These are phyloP conservation scores for Dendrothele bispora DNA, from an alignment of 768 basidiomycete species.

Conservation along the genomic window DNA sequence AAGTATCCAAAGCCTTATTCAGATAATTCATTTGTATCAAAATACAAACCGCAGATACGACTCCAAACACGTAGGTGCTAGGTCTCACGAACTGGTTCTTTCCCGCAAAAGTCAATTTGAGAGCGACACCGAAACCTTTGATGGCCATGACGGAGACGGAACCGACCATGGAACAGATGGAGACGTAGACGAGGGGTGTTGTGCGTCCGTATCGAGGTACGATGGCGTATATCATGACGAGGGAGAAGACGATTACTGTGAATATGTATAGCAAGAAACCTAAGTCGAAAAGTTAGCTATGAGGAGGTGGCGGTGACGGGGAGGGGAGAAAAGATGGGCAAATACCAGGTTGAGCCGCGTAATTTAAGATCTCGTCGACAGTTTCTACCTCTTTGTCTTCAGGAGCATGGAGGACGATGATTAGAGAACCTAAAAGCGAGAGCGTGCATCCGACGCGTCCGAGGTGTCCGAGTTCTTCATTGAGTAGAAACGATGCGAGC, in stretches of 20 bases:
- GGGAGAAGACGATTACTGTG: slow-evolving; percentile 75
- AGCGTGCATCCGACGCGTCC: slow-evolving; percentile 85
- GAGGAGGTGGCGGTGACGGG: not conserved
- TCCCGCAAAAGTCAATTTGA: slow-evolving; percentile 90
- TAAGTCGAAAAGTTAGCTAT: slow-evolving; percentile 28
- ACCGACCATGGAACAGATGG: slow-evolving; percentile 94
- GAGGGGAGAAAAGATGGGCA: slow-evolving; percentile 2
- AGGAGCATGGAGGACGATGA: slow-evolving; percentile 96
- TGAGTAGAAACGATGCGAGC: slow-evolving; percentile 88
- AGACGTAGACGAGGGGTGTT: slow-evolving; percentile 90
- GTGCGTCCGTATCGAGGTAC: slow-evolving; percentile 84
- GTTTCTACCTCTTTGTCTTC: slow-evolving; percentile 92
- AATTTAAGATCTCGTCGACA: slow-evolving; percentile 89
- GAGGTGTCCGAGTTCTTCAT: slow-evolving; percentile 92
- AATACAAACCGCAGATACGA: slow-evolving; percentile 82
- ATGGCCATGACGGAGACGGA: slow-evolving; percentile 98
- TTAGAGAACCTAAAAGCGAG: slow-evolving; percentile 83
- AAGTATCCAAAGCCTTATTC: slow-evolving; percentile 96
- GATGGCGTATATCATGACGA: slow-evolving; percentile 86
- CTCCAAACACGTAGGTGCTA: slow-evolving; percentile 94
- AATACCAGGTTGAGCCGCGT: slow-evolving; percentile 91
- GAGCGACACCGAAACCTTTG: slow-evolving; percentile 96
- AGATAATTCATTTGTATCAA: slow-evolving; percentile 94
- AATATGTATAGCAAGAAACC: slow-evolving; percentile 92
- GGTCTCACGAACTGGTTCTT: slow-evolving; percentile 95